A percentile compares a stretch with the other conserved stretches of the same genome.
Evolutionary conservation across 2,329 filamentous ascomycete genomes (phyloP).

Genomic region (Exutisphaerella laricina): DNA sequence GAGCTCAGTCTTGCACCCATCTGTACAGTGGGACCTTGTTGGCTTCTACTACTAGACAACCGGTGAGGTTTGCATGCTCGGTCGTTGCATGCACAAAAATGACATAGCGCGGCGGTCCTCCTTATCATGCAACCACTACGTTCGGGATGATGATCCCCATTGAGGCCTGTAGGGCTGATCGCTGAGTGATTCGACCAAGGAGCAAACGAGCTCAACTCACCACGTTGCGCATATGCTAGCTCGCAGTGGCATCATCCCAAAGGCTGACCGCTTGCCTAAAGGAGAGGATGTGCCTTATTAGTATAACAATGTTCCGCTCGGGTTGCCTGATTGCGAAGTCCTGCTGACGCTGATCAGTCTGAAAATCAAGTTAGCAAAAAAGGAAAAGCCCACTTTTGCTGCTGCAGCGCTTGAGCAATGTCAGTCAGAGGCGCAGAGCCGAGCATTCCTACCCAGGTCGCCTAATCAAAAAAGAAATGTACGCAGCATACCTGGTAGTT

Average conservation of each 20-base stretch:
- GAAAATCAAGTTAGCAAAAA: background rate
- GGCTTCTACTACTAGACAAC: too few relatives aligned
- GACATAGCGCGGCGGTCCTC: too few relatives aligned
- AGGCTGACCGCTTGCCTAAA: background rate
- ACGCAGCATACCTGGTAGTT: background rate
- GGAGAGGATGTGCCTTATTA: background rate
- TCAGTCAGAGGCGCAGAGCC: background rate
- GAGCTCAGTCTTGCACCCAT: too few relatives aligned
- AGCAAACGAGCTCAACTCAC: background rate
- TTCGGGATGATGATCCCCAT: too few relatives aligned
- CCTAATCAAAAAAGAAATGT: background rate
- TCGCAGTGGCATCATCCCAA: background rate
- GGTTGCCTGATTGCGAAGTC: too few relatives aligned
- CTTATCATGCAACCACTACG: too few relatives aligned
- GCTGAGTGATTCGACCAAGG: too few relatives aligned
- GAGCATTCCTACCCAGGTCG: background rate
- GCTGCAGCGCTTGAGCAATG: constrained; percentile 2
- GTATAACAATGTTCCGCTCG: background rate
- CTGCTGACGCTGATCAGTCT: background rate
- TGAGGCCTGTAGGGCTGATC: too few relatives aligned
- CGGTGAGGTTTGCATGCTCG: too few relatives aligned
- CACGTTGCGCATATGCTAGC: background rate
- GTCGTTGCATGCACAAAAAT: too few relatives aligned
- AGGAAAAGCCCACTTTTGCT: background rate
- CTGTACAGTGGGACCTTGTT: too few relatives aligned